Base-by-base conservation (phyloP, 2,329 filamentous ascomycete genomes). In the Pseudogymnoascus sp. region DNA sequence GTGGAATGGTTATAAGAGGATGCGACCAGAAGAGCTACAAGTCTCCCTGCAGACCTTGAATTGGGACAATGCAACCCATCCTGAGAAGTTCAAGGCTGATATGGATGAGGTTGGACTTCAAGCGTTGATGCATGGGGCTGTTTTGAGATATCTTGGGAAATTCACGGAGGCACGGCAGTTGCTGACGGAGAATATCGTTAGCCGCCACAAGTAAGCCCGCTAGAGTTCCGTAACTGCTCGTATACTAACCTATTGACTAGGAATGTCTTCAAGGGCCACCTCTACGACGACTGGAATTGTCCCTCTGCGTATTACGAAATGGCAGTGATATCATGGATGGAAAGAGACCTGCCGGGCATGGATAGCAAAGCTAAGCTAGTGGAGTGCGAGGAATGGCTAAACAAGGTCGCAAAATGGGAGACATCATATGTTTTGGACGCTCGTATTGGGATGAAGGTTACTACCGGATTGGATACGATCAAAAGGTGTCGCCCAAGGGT, bases 1-100 rank as follows among this genome's bases (percentile, higher is more conserved):
- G 69, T 97, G 93, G 93, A 93, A 91, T 71, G 93, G 93, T 0
- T 86, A 85, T 69, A 93, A 90, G 75, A 86, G 91, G 62, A 96
- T 96, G 90, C 79, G 83, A 1, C 69, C 76, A 0, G 76, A 77
- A 0, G 83, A 93, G 64, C 78, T 96, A 12, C 78, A 88, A 58
- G 76, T 79, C 43, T 90, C 86, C 0, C 73, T 91, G 38, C 75
- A 73, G 0, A 81, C 82, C n/a, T 76, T 96, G 9, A 78, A 79
- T 0, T 96, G 84, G 83, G 76, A 78, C 21, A 74, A 91, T 76
- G 84, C 83, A 0, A 78, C 76, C 5, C 66, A 73, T 4, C 70
- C 73, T 0, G 77, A 79, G 45, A 78, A 77, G 68, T 79, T 85
- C 23, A 75, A 79, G 69, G 80, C 80, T 37, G 79, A 83, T 64